A percentile compares a stretch with the other conserved stretches of the same genome.
phyloP scores from a whole-genome alignment of 257 asterid species.

The Eucommia ulmoides region DNA sequence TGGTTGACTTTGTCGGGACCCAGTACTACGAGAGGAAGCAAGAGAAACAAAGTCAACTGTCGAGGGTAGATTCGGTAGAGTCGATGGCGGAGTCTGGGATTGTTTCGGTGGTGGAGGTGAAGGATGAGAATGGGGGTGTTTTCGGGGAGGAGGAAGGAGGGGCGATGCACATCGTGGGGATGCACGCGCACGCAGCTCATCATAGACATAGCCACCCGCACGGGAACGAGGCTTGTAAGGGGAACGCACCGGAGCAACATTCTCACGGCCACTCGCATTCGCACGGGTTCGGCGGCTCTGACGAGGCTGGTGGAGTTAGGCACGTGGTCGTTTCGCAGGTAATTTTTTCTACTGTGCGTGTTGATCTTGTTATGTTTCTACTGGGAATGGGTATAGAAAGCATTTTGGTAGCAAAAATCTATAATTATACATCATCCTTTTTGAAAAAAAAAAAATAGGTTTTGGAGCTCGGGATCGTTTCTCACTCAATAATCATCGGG shows the following conservation, averaged over 20 bases:
- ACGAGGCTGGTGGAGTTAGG: slow-evolving; percentile 53
- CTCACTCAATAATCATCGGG: slow-evolving; percentile 92
- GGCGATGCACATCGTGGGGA: slow-evolving; percentile 82
- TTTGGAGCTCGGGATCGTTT: slow-evolving; percentile 84
- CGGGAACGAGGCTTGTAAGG: slow-evolving; percentile 39
- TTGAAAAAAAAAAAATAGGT: too few relatives aligned
- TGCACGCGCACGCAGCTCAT: slow-evolving; percentile 85
- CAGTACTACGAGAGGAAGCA: slow-evolving; percentile 86
- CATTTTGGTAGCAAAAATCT: too few relatives aligned
- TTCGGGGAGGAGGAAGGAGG: slow-evolving; percentile 89
- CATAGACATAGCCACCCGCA: slow-evolving; percentile 70
- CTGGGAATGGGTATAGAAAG: too few relatives aligned
- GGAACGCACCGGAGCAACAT: slow-evolving; percentile 26
- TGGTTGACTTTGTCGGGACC: slow-evolving; percentile 80
- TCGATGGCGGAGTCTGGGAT: slow-evolving; percentile 43
- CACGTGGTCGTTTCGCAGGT: slow-evolving; percentile 93
- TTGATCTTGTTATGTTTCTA: too few relatives aligned
- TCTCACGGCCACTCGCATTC: slow-evolving; percentile 49
- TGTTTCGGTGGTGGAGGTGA: slow-evolving; percentile 25
- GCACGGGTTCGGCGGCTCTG: slow-evolving; percentile 28
- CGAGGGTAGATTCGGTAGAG: slow-evolving; percentile 25
- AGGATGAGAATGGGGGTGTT: slow-evolving; percentile 24
- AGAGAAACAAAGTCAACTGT: slow-evolving; percentile 31
- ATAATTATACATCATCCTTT: too few relatives aligned
- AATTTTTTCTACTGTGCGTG: too few relatives aligned